Evolutionary conservation across 1,284 basidiomycete genomes (phyloP), one percentile per base, ranked within the genome.

Genomic region (Vanrija pseudolonga): DNA sequence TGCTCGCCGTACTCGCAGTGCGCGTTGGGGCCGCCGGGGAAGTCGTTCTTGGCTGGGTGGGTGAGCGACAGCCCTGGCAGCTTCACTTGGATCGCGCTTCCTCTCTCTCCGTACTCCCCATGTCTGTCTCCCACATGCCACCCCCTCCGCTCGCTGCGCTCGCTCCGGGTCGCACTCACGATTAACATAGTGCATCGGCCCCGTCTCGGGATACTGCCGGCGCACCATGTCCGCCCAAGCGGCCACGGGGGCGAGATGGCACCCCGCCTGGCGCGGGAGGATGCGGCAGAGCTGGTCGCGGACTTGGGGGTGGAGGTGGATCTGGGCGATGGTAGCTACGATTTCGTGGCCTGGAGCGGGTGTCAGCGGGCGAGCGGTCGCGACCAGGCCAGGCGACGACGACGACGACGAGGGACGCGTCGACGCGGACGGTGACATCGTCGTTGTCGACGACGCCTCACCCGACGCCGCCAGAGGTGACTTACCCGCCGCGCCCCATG

Each of bases 311-410:
- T 90, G 84, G 4, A 96, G 81, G 72, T 95, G 85, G 52, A 92
- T 89, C 72, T 96, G 89, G 0, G 93, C 92, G 54, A 97, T 90
- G 6, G 91, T 93, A 2, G 91, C 93, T 1, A 92, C 84, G 45
- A 95, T 88, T 77, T 94, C 88, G 64, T 96, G 92, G 15, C 92
- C 91, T 82, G 67, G 11, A 52, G 15, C 39, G 19, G 22, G 43
- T 32, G 43, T 24, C 32, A 32, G 32, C 32, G 9, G 12, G 28
- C 7, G n/a, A n/a, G 22, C 8, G 19, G 20, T 11, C 7, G 26
- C 11, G 11, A 26, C 24, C 7, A 26, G 26, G 26, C 26, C 7
- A 26, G 26, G 7, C 26, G 6, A 32, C 24, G 24, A 26, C 24
- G 28, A 28, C 22, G 45, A 22, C 12, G 40, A 46, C 15, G 22